Base-by-base conservation (phyloP, 2,329 filamentous ascomycete species). In the Hypoxylon sp. region DNA sequence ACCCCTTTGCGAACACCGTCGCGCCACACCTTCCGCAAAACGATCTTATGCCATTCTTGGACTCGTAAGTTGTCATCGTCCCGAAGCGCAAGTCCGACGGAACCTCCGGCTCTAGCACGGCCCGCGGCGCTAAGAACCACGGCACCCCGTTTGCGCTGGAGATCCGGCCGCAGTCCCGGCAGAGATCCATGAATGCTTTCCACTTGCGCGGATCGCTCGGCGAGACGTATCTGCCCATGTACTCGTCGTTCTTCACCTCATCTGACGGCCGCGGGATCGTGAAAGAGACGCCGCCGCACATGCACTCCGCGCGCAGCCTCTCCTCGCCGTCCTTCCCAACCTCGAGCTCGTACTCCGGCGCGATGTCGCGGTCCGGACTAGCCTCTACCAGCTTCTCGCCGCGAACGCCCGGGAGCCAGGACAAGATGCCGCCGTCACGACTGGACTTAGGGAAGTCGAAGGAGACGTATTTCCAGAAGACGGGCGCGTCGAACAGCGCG, bases 1-100 rank as follows among this genome's bases (percentile, higher is more conserved):
- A 75, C 24, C 68, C 67, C 3, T 75, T 73, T 52, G 74, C 82
- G 54, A 85, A 81, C 11, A 82, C 75, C 0, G 81, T 84, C 2
- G 84, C 83, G 2, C 84, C 83, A 53, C 84, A 86, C 1, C 69
- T 74, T 2, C 81, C 79, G 64, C 84, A 86, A 68, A 86, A 86
- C 0, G 79, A 80, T 13, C 83, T 78, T 24, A 77, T 62, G n/a
- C 81, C 79, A 0, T 75, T 76, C 10, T 77, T 71, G 0, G 81
- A 83, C 2, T 67, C 68, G 64, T 80, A 86, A 6, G 78, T 79
- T 73, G 80, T 82, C n/a, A 81, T 70, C 2, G 83, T 84, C n/a
- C 83, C 83, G 50, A 82, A 73, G 32, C 74, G 70, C 24, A 85
- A 75, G 35, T 81, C 78, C 2, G 72, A 60, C 17, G 76, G 74